Evolutionary conservation across 164 flowering plant species (phyloP), one percentile per base, ranked within the genome.

Genomic region (Santalum album): DNA sequence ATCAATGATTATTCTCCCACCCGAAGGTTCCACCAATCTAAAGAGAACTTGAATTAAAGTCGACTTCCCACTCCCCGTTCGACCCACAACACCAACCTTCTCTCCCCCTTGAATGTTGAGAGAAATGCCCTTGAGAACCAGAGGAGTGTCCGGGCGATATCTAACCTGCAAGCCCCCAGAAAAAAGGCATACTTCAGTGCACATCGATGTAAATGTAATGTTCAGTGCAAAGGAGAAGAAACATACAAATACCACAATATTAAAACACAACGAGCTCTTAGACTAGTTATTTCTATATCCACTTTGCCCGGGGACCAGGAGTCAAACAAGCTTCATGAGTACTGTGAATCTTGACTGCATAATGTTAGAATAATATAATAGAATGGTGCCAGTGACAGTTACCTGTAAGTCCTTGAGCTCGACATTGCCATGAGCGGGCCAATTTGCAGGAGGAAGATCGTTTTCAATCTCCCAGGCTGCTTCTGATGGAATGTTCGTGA

Each of bases 31-130:
- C 52, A 91, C 88, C 44, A 88, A 63, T 64, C 98, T 74, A 42
- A 91, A 91, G 61, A 91, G 67, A 26, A 83, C 92, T 61, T 91
- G 98, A 53, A 91, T 75, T 49, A 91, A 59, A 34, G 98, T 91
- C 15, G 96, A 88, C 62, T 91, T 91, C 44, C 98, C 98, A 49
- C 95, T 81, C 32, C 99, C 99, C 6, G 99, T 92, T 60, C 99
- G 74, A 12, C 99, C 99, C 58, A 92, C 99, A 36, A 92, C 75
- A 48, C 99, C 99, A 36, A 89, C 74, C 75, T 92, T 92, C 72
- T 92, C 91, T 17, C 96, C 96, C 17, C 99, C 97, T 43, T 35
- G 45, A 48, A 92, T 83, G 75, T 68, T 79, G 11, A 84, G 67
- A 25, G 69, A 75, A 48, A 92, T 66, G 14, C 96, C 99, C 67